Base-by-base conservation (phyloP, 2,329 filamentous ascomycete genomes). In the Epichloe coenophiala region DNA sequence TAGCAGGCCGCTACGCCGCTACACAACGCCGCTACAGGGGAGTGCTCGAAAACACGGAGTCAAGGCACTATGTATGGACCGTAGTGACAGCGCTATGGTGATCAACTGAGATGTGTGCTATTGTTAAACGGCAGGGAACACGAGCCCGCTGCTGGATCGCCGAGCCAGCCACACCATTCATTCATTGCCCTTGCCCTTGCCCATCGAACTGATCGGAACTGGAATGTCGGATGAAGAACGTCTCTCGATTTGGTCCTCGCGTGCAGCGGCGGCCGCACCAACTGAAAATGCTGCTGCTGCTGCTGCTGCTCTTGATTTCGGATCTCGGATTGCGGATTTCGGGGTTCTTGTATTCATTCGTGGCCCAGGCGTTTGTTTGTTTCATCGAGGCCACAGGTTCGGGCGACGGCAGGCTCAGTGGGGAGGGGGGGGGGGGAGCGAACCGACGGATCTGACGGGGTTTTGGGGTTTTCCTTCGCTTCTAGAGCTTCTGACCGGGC, bases 401-500 rank as follows among this genome's bases (percentile, higher is more conserved):
- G 39, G 17, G 11, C 11, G 7, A 41, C 17, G 19, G 39, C 39
- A 39, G 7, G n/a, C 38, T n/a, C 15, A 9, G 21, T 8, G n/a
- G 41, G 41, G 12, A 0, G 19, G n/a, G n/a, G n/a, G 4, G 27
- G 11, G n/a, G n/a, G n/a, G n/a, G n/a, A 4, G 19, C 17, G n/a
- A 38, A 15, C 27, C 33, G n/a, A 33, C 38, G 13, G 21, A 38
- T 41, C 36, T 27, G 23, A 21, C 21, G 17, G n/a, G 12, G 6
- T 44, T 45, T 39, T 31, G 31, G 9, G 5, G 19, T 47, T 19
- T 19, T 27, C 11, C 27, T 15, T 21, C 33, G 45, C 51, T 53
- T 53, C 48, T 51, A 50, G 48, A 51, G 27, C 48, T 53, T 50
- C 51, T 41, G 41, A 47, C n/a, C 21, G 38, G 27, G n/a, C 35